Percentiles rank a stretch among this genome's conserved stretches.
These are phyloP conservation scores for Colletotrichum zoysiae DNA, from an alignment of 2,329 filamentous ascomycete genomes.

Conservation along the genomic window DNA sequence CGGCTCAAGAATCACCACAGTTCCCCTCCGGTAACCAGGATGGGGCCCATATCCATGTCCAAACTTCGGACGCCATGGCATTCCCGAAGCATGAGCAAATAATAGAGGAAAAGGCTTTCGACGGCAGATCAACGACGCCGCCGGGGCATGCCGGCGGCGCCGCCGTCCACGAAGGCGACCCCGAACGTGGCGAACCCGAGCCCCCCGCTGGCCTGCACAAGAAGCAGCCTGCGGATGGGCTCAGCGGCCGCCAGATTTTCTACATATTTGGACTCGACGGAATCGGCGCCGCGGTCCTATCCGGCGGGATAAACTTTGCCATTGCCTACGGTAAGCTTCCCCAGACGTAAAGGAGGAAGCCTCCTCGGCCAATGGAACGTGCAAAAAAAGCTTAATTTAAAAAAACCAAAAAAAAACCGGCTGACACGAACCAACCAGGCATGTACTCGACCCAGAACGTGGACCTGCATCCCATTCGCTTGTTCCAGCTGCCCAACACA, in stretches of 20 bases:
- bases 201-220: background rate
- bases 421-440: conserved; percentile 48
- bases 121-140: background rate
- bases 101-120: conserved; percentile 8
- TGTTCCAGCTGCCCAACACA: conserved; percentile 65
- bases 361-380: background rate
- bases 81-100: conserved; percentile 11
- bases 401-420: background rate
- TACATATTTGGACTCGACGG: conserved; percentile 64
- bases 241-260: conserved; percentile 60
- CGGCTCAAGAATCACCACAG: conserved; percentile 5
- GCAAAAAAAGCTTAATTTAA: background rate
- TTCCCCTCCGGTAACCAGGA: background rate
- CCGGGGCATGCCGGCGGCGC: background rate
- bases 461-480: conserved; percentile 54
- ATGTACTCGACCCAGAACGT: conserved; percentile 60
- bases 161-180: background rate
- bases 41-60: background rate
- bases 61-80: conserved; percentile 7
- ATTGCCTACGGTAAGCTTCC: conserved; percentile 61
- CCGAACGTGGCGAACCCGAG: background rate
- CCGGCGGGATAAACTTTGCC: conserved; percentile 64
- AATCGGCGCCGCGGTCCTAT: conserved; percentile 60
- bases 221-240: conserved; percentile 52
- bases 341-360: too few relatives aligned